Evolutionary conservation across 257 asterid species (phyloP), one percentile per base, ranked within the genome.

Genomic region (Gardenia jasminoides): DNA sequence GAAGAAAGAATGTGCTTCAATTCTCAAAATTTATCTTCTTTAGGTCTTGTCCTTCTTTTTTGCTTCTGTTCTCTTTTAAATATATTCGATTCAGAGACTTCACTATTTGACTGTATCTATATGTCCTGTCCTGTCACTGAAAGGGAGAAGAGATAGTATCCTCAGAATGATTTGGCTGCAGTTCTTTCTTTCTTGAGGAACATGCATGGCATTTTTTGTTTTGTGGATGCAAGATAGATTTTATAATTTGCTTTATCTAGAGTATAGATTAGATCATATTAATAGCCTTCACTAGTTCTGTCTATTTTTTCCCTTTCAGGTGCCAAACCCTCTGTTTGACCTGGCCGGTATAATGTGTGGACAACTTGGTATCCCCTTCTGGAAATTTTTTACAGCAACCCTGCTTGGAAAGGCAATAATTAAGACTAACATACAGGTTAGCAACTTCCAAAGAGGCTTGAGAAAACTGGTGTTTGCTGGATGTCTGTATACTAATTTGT

Each of bases 261-360:
- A 7, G 6, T 2, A 20, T 66, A n/a, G 13, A 65, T 77, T 39
- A 71, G 47, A 30, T 44, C 47, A 62, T 67, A 10, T 59, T 12
- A 22, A 30, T n/a, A 26, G 8, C 16, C 69, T 65, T 64, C 52
- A 24, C 44, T 30, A 75, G 17, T 70, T 15, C 26, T 64, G 68
- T 17, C 50, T 50, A 50, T 77, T 71, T 71, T 78, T 31, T 43
- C 30, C 68, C 46, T 67, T 74, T 76, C 77, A 84, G 87, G 87
- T 81, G 80, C 87, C 87, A 81, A 84, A 84, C 81, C 87, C 87
- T 66, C 79, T 84, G 78, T 84, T 84, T 79, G 87, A 84, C 70
- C 82, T 84, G 43, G 87, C 87, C 67, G 87, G 87, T 43, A 84
- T 84, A 78, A 75, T 81, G 87, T 84, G 87, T 75, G 87, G 87